These are phyloP conservation scores for Pseudogymnoascus sp. DNA, from an alignment of 2,329 filamentous ascomycete species.

Conservation along the genomic window DNA sequence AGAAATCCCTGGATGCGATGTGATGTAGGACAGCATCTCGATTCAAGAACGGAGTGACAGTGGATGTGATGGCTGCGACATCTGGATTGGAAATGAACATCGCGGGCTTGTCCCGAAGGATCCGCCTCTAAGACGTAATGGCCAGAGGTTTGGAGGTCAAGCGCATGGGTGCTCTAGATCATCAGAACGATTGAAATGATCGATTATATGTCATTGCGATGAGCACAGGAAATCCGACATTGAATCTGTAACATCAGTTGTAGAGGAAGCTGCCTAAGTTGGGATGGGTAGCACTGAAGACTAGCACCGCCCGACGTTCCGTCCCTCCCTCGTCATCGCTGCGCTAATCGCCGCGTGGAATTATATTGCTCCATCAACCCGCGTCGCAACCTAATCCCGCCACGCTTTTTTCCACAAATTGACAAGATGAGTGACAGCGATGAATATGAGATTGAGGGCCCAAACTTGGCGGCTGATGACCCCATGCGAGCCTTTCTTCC, in stretches of 20 bases:
- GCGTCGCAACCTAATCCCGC: background rate
- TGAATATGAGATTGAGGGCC: constrained; percentile 49
- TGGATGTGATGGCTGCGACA: background rate
- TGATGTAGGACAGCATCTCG: constrained; percentile 4
- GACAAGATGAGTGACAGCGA: constrained; percentile 52
- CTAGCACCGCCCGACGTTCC: background rate
- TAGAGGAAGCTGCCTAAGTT: background rate
- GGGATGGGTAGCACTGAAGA: background rate
- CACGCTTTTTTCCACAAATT: background rate
- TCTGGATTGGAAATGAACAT: constrained; percentile 5
- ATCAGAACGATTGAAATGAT: background rate
- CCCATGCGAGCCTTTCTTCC: constrained; percentile 73
- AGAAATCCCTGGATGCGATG: background rate
- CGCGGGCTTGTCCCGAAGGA: constrained; percentile 1
- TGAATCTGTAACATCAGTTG: background rate
- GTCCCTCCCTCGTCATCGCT: constrained; percentile 5
- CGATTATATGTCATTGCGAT: constrained; percentile 4
- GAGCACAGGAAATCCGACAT: background rate
- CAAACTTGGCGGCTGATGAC: constrained; percentile 53
- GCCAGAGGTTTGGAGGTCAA: background rate
- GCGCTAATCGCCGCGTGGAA: constrained; percentile 8
- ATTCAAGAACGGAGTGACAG: background rate
- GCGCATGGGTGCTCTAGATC: background rate
- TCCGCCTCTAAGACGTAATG: constrained; percentile 1
- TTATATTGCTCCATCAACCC: background rate